Conservation (phyloP, 176 grass and related monocot genomes). For the Typha latifolia region DNA sequence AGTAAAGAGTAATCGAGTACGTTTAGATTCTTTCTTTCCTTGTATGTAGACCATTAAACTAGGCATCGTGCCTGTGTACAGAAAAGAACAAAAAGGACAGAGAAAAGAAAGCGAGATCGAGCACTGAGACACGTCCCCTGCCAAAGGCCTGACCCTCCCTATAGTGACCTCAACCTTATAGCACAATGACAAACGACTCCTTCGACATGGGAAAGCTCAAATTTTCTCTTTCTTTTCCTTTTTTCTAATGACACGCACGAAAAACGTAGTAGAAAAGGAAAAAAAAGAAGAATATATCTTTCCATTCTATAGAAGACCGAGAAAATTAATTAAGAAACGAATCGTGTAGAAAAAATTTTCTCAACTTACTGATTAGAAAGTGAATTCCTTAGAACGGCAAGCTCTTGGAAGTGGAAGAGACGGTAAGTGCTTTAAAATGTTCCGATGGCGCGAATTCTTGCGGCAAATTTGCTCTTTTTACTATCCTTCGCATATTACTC, state of each 20-base stretch:
- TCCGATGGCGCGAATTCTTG: constrained; percentile 55
- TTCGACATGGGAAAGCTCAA: background rate
- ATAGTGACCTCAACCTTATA: background rate
- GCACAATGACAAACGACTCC: background rate
- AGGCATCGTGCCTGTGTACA: too few species aligned
- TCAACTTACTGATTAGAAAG: background rate
- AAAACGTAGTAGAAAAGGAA: background rate
- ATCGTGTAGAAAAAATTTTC: background rate
- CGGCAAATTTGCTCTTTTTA: constrained; percentile 56
- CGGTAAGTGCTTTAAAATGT: constrained; percentile 42
- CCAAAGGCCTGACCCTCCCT: background rate
- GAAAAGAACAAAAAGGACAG: too few species aligned
- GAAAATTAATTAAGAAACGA: background rate
- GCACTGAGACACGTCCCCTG: background rate
- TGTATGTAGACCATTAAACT: too few species aligned
- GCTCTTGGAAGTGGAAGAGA: constrained; percentile 82
- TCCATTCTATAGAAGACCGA: background rate
- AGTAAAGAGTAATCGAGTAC: background rate
- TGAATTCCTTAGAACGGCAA: constrained; percentile 52
- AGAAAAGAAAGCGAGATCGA: background rate
- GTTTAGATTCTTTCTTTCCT: too few species aligned
- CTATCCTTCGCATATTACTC: constrained; percentile 82
- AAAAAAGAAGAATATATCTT: background rate
- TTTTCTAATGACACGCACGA: background rate
- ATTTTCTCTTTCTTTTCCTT: background rate